These are phyloP conservation scores for Exophiala dermatitidis DNA, from an alignment of 2,329 filamentous ascomycete genomes.

Conservation along the genomic window DNA sequence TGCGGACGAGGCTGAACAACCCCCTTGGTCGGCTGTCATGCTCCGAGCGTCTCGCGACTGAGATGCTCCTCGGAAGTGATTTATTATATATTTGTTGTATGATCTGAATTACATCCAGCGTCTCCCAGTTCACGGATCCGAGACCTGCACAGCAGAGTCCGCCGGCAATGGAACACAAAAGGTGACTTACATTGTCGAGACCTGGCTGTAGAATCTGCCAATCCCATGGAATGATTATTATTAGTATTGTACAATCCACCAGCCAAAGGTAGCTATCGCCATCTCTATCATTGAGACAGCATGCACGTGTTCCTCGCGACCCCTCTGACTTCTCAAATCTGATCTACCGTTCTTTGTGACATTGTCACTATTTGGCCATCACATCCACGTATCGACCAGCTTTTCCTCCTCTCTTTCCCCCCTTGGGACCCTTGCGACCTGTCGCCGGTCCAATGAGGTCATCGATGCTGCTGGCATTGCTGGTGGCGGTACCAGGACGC, in stretches of 20 bases:
- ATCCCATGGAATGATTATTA: neutral
- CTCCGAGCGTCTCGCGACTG: no score
- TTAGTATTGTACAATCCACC: slow-evolving; percentile 2
- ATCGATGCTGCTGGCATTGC: slow-evolving; percentile 89
- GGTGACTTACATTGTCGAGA: no score
- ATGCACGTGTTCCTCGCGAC: neutral
- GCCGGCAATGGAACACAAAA: no score
- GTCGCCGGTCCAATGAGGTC: slow-evolving; percentile 77
- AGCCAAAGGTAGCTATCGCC: neutral
- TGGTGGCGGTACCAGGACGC: slow-evolving; percentile 72
- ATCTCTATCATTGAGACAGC: neutral
- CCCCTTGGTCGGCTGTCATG: no score
- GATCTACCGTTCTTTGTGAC: neutral
- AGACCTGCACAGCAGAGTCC: no score
- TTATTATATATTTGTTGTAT: no score
- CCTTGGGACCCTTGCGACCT: slow-evolving; percentile 48
- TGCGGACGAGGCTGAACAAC: no score
- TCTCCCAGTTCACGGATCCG: no score
- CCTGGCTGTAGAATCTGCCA: no score
- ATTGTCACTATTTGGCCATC: slow-evolving; percentile 60
- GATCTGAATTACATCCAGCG: no score
- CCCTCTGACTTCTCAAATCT: neutral
- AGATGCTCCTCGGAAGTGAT: no score
- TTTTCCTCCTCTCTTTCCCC: slow-evolving; percentile 54
- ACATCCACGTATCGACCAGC: slow-evolving; percentile 94